These are phyloP conservation scores for Atalantia buxifolia DNA, from an alignment of 345 rosid genomes.

Conservation along the genomic window DNA sequence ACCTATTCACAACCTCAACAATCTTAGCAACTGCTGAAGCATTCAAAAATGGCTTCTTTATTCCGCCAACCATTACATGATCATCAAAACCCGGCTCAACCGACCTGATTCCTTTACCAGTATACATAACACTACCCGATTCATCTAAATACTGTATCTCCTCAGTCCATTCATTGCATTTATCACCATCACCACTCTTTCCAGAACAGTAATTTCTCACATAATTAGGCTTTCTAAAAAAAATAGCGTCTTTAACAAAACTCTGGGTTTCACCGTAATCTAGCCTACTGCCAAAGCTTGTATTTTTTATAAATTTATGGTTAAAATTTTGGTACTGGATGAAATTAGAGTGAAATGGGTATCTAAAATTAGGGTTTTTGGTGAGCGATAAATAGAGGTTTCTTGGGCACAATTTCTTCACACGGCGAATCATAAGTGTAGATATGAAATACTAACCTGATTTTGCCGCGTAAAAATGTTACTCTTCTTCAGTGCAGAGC, in stretches of 20 bases:
- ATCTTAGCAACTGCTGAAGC: conserved; percentile 82
- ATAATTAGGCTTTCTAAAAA: conserved; percentile 11
- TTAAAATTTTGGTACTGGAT: not conserved
- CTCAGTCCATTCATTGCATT: conserved; percentile 65
- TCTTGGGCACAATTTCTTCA: conserved; percentile 29
- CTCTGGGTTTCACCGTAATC: not conserved
- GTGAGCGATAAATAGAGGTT: conserved; percentile 32
- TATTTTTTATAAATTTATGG: conserved; percentile 4
- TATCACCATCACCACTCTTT: conserved; percentile 24
- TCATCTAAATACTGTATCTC: conserved; percentile 92
- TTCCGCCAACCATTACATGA: conserved; percentile 79
- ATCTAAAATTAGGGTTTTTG: conserved; percentile 24
- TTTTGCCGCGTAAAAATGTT: not conserved
- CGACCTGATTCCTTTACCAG: conserved; percentile 82
- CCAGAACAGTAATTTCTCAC: conserved; percentile 53
- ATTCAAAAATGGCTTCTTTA: conserved; percentile 76
- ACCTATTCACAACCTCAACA: conserved; percentile 85
- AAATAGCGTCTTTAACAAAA: not conserved
- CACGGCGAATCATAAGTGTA: conserved; percentile 14
- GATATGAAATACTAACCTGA: not conserved
- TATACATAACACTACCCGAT: conserved; percentile 70
- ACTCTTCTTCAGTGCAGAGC: not conserved
- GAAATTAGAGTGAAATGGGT: conserved; percentile 20
- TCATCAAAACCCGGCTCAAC: conserved; percentile 87
- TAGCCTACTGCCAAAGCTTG: not conserved